phyloP scores from a whole-genome alignment of 2,329 filamentous ascomycete species.

The Claviceps pazoutovae region DNA sequence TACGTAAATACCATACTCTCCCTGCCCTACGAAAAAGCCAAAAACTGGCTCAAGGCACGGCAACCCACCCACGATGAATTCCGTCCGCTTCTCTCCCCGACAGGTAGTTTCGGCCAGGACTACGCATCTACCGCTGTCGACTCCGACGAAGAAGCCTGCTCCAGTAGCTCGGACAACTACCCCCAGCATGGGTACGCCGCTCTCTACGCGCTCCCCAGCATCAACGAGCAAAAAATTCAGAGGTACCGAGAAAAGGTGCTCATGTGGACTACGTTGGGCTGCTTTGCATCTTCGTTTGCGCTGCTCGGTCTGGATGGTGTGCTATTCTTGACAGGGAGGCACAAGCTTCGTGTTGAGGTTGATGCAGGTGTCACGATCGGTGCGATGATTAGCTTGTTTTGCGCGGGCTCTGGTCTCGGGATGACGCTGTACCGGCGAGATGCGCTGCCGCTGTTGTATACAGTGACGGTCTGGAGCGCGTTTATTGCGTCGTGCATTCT shows the following conservation, averaged over 20 bases:
- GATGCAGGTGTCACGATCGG: conserved; percentile 60
- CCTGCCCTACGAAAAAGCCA: conserved; percentile 36
- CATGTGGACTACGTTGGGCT: conserved; percentile 35
- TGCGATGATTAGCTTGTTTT: conserved; percentile 50
- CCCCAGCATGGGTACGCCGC: conserved; percentile 36
- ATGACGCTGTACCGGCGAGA: conserved; percentile 41
- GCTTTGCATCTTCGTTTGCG: conserved; percentile 45
- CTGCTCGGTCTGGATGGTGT: conserved; percentile 51
- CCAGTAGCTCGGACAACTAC: conserved; percentile 35
- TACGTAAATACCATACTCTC: conserved; percentile 40
- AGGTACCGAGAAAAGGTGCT: conserved; percentile 42
- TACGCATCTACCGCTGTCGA: conserved; percentile 20
- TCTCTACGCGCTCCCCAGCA: conserved; percentile 39
- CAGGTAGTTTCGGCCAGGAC: conserved; percentile 11
- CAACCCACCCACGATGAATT: conserved; percentile 10
- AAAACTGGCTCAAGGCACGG: conserved; percentile 31
- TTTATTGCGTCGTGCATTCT: conserved; percentile 26
- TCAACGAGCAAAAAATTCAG: conserved; percentile 35
- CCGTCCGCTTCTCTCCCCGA: conserved; percentile 9
- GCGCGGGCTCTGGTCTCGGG: conserved; percentile 46
- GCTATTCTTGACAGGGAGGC: conserved; percentile 53
- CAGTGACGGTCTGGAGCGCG: conserved; percentile 24
- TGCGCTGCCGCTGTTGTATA: conserved; percentile 26
- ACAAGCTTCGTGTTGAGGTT: conserved; percentile 55
- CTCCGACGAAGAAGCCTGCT: conserved; percentile 34